Conservation (phyloP, 495 filamentous ascomycete genomes). For the Aspergillus kassunensis region DNA sequence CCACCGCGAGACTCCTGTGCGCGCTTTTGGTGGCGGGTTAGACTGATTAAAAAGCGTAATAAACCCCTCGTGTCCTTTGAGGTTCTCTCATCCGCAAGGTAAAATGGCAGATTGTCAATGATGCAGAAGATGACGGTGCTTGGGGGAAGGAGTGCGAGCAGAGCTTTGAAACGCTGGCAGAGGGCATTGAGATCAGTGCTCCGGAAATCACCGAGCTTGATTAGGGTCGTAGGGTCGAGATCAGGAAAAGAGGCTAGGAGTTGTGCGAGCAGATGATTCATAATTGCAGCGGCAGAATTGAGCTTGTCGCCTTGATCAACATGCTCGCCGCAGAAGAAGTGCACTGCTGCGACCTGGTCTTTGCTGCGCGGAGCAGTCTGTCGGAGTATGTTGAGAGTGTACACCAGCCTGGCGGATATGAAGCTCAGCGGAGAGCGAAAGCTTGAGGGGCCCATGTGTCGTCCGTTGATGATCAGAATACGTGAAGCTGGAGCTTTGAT, state of each 20-base stretch:
- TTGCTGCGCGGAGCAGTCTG: neutral
- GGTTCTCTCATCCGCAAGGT: neutral
- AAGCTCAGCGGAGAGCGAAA: neutral
- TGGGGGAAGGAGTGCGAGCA: neutral
- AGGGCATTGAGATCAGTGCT: neutral
- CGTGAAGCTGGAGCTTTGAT: neutral
- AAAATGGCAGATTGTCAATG: neutral
- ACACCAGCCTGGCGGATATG: neutral
- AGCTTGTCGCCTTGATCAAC: neutral
- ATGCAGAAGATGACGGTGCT: neutral
- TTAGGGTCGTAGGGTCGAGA: neutral
- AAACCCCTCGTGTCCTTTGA: neutral
- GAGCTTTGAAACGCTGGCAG: neutral
- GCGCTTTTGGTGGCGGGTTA: neutral
- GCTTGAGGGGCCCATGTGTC: neutral
- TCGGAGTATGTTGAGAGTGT: neutral
- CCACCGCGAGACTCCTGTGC: neutral
- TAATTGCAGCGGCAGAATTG: neutral
- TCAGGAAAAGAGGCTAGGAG: neutral
- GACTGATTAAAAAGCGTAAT: neutral
- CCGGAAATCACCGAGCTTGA: neutral
- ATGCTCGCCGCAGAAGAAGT: neutral
- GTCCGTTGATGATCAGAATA: neutral
- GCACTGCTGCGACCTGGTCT: neutral
- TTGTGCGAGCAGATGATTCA: neutral